Percentiles rank a stretch among this genome's conserved stretches.
These are phyloP conservation scores for Penicillium corylophilum DNA, from an alignment of 2,329 filamentous ascomycete species.

Conservation along the genomic window DNA sequence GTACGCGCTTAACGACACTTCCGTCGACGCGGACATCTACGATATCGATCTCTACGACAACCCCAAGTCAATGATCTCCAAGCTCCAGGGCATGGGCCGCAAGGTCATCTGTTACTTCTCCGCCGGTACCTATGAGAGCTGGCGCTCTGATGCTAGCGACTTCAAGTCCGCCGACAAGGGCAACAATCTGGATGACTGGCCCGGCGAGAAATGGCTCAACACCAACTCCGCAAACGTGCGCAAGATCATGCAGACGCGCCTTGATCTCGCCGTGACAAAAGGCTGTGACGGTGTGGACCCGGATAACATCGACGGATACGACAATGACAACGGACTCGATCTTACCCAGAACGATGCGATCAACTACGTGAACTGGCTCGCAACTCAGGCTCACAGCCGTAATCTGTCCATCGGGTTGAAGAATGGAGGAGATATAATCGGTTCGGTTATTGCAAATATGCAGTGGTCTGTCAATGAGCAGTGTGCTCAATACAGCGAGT, in stretches of 20 bases:
- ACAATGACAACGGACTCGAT: slow-evolving; percentile 62
- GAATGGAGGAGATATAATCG: slow-evolving; percentile 64
- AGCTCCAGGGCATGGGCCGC: slow-evolving; percentile 53
- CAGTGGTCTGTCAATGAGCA: slow-evolving; percentile 71
- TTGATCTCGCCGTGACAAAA: slow-evolving; percentile 59
- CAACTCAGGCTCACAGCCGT: slow-evolving; percentile 52
- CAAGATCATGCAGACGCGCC: slow-evolving; percentile 62
- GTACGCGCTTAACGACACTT: slow-evolving; percentile 42
- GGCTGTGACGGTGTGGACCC: slow-evolving; percentile 69
- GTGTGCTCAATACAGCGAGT: slow-evolving; percentile 63
- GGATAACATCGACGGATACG: slow-evolving; percentile 68
- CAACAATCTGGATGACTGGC: slow-evolving; percentile 61
- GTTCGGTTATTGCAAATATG: slow-evolving; percentile 50
- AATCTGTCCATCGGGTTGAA: slow-evolving; percentile 67
- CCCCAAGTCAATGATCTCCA: slow-evolving; percentile 45
- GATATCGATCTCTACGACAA: slow-evolving; percentile 63
- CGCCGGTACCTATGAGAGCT: slow-evolving; percentile 66
- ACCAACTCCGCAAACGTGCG: slow-evolving; percentile 59
- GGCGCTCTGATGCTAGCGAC: slow-evolving; percentile 57
- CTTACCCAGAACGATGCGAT: slow-evolving; percentile 59
- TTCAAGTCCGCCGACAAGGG: slow-evolving; percentile 61
- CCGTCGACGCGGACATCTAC: slow-evolving; percentile 56
- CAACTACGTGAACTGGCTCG: slow-evolving; percentile 62
- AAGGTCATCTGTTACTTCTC: slow-evolving; percentile 75
- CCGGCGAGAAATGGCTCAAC: slow-evolving; percentile 66